phyloP scores from a whole-genome alignment of 2,329 filamentous ascomycete genomes.

The Orbilia ellipsospora region DNA sequence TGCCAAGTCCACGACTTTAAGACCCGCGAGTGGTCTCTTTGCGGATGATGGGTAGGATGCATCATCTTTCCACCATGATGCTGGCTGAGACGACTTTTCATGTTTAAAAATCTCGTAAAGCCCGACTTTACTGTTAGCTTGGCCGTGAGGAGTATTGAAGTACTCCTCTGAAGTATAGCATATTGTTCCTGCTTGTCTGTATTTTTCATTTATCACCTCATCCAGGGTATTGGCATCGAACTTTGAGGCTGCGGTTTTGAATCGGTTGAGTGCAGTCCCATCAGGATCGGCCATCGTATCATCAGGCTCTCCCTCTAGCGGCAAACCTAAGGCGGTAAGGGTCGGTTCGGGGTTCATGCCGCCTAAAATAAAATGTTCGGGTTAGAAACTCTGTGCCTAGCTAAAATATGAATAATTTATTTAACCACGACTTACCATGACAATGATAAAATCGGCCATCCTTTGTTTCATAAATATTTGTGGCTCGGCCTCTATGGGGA shows the following conservation, averaged over 20 bases:
- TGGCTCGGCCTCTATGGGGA: conserved; percentile 61
- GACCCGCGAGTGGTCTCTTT: conserved; percentile 64
- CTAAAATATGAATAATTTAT: too few relatives aligned
- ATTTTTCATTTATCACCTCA: conserved; percentile 61
- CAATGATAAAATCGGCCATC: conserved; percentile 66
- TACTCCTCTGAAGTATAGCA: conserved; percentile 63
- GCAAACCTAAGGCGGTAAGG: conserved; percentile 62
- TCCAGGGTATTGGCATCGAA: conserved; percentile 62
- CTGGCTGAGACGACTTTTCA: conserved; percentile 59
- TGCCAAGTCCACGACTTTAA: conserved; percentile 66
- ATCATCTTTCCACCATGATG: conserved; percentile 63
- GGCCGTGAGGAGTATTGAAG: conserved; percentile 62
- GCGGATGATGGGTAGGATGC: conserved; percentile 59
- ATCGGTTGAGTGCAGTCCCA: conserved; percentile 61
- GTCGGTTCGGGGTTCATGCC: conserved; percentile 65
- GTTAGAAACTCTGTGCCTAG: too few relatives aligned
- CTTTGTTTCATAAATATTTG: conserved; percentile 66
- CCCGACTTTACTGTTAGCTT: conserved; percentile 63
- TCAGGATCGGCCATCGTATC: conserved; percentile 30
- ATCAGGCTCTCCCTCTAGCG: conserved; percentile 59
- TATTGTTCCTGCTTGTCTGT: conserved; percentile 64
- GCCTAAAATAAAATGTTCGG: too few relatives aligned
- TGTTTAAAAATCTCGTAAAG: conserved; percentile 62
- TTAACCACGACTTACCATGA: conserved; percentile 61
- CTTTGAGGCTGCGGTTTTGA: conserved; percentile 61